A percentile compares a stretch with the other conserved stretches of the same genome.
Conservation (phyloP, 208 protist species). For the Leishmania amazonensis region DNA sequence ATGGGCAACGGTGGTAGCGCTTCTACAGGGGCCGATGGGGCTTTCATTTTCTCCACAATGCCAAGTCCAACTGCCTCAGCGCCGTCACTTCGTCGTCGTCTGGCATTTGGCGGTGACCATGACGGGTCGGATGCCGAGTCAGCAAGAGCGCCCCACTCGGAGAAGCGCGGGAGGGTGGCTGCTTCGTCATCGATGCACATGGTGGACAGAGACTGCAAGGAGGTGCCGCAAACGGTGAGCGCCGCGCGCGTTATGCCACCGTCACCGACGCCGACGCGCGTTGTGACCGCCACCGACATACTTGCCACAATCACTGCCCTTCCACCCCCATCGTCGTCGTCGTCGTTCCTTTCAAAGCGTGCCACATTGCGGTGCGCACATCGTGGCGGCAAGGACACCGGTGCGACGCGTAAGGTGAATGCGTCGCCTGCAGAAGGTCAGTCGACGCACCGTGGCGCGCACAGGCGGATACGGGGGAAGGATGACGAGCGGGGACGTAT, state of each 20-base stretch:
- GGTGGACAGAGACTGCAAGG: background rate
- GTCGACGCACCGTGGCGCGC: background rate
- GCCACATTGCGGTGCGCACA: background rate
- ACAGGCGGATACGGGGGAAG: background rate
- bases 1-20: background rate
- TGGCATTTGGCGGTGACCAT: too few relatives aligned
- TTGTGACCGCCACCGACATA: conserved; percentile 28
- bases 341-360: background rate
- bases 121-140: background rate
- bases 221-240: background rate
- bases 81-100: background rate
- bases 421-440: background rate
- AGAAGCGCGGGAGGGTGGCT: background rate
- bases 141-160: background rate
- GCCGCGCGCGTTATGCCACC: background rate
- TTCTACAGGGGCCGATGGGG: background rate
- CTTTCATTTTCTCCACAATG: background rate
- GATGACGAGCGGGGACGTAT: background rate
- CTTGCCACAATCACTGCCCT: conserved; percentile 30
- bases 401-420: background rate
- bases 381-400: background rate
- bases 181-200: background rate
- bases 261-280: background rate
- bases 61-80: too few relatives aligned
- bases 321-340: background rate